Conservation (phyloP, 352 stramenopile species). For the Pythium periplocum region DNA sequence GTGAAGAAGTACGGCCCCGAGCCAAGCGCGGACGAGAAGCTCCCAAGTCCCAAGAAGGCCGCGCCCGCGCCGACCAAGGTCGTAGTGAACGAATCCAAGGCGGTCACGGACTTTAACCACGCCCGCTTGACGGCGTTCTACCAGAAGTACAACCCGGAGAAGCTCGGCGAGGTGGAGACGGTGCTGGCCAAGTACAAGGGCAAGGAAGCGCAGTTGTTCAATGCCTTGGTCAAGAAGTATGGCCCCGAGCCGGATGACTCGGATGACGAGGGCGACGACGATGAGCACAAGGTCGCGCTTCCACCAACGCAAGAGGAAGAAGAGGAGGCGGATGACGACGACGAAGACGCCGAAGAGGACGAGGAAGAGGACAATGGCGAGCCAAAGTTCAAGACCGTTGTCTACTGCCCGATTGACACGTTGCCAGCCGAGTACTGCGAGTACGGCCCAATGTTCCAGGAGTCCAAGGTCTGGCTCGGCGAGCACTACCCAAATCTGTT, state of each 20-base stretch:
- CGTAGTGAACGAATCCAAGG: constrained; percentile 20
- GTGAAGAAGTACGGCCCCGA: constrained; percentile 83
- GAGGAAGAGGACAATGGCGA: constrained; percentile 28
- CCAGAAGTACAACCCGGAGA: constrained; percentile 78
- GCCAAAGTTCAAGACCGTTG: constrained; percentile 54
- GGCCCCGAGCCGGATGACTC: constrained; percentile 73
- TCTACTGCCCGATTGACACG: constrained; percentile 83
- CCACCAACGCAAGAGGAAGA: constrained; percentile 14
- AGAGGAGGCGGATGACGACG: constrained; percentile 29
- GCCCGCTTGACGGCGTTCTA: constrained; percentile 74
- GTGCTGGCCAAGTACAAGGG: constrained; percentile 78
- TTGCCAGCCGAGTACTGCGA: constrained; percentile 84
- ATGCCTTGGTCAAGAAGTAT: constrained; percentile 83
- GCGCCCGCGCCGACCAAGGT: neutral
- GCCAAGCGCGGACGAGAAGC: constrained; percentile 42
- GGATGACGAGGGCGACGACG: constrained; percentile 57
- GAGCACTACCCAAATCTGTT: constrained; percentile 69
- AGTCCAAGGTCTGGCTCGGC: constrained; percentile 78
- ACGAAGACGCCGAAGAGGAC: constrained; percentile 38
- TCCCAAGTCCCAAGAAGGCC: constrained; percentile 15
- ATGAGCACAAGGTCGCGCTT: constrained; percentile 20
- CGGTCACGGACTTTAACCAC: constrained; percentile 47
- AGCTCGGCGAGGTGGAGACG: constrained; percentile 52
- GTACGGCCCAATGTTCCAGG: constrained; percentile 80
- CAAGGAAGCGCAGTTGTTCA: constrained; percentile 76